A percentile compares a stretch with the other conserved stretches of the same genome.
These are phyloP conservation scores for Kitagawia praeruptora DNA, from an alignment of 129 eudicot genomes.

Conservation along the genomic window DNA sequence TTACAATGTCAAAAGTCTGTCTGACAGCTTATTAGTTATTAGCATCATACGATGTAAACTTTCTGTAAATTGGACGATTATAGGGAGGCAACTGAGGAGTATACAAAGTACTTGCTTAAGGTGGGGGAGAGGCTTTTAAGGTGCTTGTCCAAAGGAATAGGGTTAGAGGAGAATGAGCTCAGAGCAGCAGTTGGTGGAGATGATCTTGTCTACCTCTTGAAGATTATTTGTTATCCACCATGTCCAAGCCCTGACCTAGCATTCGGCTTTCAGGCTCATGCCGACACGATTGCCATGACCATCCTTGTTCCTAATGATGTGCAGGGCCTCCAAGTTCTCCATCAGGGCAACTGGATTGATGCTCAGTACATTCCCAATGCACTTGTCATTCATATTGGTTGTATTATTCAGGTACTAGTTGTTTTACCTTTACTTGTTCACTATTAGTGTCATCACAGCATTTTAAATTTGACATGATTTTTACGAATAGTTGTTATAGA, in stretches of 20 bases:
- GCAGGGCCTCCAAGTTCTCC: constrained; percentile 18
- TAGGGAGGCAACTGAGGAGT: constrained; percentile 24
- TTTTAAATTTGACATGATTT: background rate
- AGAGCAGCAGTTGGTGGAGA: constrained; percentile 10
- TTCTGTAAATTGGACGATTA: background rate
- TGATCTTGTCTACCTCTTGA: constrained; percentile 14
- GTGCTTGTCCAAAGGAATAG: constrained; percentile 16
- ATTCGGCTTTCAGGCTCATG: constrained; percentile 15
- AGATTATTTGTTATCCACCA: constrained; percentile 20
- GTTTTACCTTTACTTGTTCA: background rate
- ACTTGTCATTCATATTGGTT: constrained; percentile 12
- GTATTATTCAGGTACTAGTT: constrained; percentile 11
- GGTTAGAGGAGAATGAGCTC: constrained; percentile 11
- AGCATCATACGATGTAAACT: background rate
- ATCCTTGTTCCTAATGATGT: constrained; percentile 18
- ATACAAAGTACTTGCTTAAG: constrained; percentile 1
- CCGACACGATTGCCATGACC: constrained; percentile 19
- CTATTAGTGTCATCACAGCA: background rate
- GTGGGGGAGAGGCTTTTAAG: constrained; percentile 7
- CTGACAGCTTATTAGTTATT: background rate
- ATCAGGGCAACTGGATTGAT: constrained; percentile 15
- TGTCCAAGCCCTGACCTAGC: constrained; percentile 24
- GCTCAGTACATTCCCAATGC: constrained; percentile 13
- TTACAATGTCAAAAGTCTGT: background rate
- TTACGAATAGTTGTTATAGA: background rate